phyloP scores from a whole-genome alignment of 441 rosid genomes.

The Arabidopsis lyrata region DNA sequence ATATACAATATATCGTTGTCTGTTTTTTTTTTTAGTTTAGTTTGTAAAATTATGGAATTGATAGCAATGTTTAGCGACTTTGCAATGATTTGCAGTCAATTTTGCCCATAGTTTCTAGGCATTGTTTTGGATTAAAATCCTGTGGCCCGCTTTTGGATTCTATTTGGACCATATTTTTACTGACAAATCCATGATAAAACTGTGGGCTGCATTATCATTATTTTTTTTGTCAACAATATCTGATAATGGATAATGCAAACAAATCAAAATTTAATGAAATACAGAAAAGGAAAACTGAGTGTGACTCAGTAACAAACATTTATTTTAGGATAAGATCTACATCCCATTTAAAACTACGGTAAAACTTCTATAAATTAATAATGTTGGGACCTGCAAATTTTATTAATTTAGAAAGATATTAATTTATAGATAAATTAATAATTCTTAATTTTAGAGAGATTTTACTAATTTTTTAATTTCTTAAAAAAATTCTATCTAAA shows the following conservation, averaged over 20 bases:
- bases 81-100: no score
- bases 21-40: no score
- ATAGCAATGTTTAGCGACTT: background rate
- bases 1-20: no score
- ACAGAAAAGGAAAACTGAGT: background rate
- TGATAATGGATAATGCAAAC: conserved; percentile 3
- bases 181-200: background rate
- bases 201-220: conserved; percentile 13
- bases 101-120: background rate
- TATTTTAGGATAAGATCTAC: background rate
- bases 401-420: no score
- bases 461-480: no score
- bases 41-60: background rate
- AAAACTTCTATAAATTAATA: no score
- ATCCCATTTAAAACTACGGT: conserved; percentile 2
- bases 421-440: no score
- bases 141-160: conserved; percentile 29
- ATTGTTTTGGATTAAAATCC: conserved; percentile 8
- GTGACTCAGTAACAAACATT: background rate
- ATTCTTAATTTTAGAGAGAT: no score
- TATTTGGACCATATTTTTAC: conserved; percentile 6
- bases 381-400: no score
- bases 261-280: background rate
- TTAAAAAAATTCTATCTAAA: no score
- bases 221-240: background rate